Percentiles rank a stretch among this genome's conserved stretches.
These are phyloP conservation scores for Aspergillus tamarii DNA, from an alignment of 2,329 filamentous ascomycete genomes.

Conservation along the genomic window DNA sequence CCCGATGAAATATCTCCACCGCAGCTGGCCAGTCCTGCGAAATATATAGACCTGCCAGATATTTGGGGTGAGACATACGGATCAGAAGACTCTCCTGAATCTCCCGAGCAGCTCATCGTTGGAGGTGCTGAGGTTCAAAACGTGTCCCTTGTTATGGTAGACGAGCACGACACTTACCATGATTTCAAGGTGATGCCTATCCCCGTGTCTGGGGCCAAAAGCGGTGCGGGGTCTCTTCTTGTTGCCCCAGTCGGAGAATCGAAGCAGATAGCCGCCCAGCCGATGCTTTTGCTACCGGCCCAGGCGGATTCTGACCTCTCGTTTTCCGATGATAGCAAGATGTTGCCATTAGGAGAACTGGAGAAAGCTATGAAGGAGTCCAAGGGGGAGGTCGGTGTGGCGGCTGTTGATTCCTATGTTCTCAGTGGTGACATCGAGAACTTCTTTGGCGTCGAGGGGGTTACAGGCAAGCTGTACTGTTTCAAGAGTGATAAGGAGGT, in stretches of 20 bases:
- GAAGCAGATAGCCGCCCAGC: background rate
- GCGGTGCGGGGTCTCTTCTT: background rate
- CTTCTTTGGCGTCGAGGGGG: background rate
- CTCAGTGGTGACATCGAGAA: background rate
- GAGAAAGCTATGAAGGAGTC: background rate
- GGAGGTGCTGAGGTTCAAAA: background rate
- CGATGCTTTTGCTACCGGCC: background rate
- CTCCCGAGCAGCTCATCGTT: background rate
- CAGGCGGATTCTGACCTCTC: background rate
- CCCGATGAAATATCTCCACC: background rate
- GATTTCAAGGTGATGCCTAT: background rate
- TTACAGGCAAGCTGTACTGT: background rate
- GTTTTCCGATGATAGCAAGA: background rate
- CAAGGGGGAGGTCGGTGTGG: background rate
- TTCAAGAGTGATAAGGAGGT: background rate
- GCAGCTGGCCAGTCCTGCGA: background rate
- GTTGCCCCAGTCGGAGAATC: background rate
- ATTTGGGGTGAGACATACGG: background rate
- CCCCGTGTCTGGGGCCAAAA: background rate
- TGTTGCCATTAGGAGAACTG: background rate
- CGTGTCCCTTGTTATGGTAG: background rate
- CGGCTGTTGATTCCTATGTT: background rate
- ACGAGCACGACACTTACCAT: background rate
- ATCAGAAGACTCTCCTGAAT: background rate
- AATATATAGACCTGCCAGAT: background rate